phyloP scores from a whole-genome alignment of 495 filamentous ascomycete genomes.

The Aspergillus cavernicola region DNA sequence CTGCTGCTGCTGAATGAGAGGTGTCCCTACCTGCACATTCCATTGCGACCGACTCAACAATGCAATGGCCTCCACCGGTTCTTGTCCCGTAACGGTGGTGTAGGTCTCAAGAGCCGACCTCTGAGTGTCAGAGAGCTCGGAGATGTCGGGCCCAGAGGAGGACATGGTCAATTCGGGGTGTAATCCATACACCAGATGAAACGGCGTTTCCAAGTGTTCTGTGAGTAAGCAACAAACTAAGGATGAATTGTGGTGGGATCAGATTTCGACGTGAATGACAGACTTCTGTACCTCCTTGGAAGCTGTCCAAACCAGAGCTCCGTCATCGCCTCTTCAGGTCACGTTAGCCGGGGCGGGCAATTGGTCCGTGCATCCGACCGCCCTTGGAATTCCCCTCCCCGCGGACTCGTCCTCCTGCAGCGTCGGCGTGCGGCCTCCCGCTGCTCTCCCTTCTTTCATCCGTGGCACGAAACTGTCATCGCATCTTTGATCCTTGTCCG shows the following conservation, averaged over 20 bases:
- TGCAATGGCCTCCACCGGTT: slow-evolving; percentile 70
- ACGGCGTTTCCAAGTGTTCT: too few relatives aligned
- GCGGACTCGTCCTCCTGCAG: slow-evolving; percentile 10
- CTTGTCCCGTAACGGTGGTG: slow-evolving; percentile 81
- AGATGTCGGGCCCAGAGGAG: slow-evolving; percentile 53
- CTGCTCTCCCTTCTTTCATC: slow-evolving; percentile 10
- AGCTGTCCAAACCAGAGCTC: slow-evolving; percentile 15
- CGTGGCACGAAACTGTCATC: slow-evolving; percentile 15
- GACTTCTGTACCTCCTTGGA: not conserved
- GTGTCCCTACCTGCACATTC: slow-evolving; percentile 74
- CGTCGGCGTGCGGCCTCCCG: slow-evolving; percentile 20
- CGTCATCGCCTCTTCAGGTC: slow-evolving; percentile 20
- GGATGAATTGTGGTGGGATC: not conserved
- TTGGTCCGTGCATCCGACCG: slow-evolving; percentile 15
- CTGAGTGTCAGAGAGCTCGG: slow-evolving; percentile 69
- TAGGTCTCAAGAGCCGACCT: slow-evolving; percentile 81
- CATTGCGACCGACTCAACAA: slow-evolving; percentile 83
- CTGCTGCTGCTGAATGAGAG: not conserved
- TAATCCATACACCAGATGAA: slow-evolving; percentile 22
- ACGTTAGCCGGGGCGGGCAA: slow-evolving; percentile 10
- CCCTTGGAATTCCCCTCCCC: slow-evolving; percentile 9
- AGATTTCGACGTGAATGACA: too few relatives aligned
- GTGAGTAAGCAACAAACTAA: too few relatives aligned
- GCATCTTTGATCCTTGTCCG: slow-evolving; percentile 5
- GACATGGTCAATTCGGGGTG: slow-evolving; percentile 33